phyloP scores from a whole-genome alignment of 352 stramenopile species.

The Aphanomyces astaci region DNA sequence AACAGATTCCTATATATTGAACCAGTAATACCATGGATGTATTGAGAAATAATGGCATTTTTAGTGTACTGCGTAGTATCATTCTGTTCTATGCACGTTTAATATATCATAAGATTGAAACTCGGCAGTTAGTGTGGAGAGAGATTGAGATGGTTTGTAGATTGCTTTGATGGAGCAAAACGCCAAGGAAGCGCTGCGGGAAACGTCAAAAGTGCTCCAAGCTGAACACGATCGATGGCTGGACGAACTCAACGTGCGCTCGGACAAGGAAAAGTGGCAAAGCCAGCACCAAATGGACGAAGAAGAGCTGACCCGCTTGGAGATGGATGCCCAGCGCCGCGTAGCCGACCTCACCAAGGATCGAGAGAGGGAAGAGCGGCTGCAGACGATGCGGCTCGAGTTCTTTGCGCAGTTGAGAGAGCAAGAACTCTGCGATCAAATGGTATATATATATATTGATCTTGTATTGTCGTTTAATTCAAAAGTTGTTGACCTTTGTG shows the following conservation, averaged over 20 bases:
- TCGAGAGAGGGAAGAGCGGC: slow-evolving; percentile 49
- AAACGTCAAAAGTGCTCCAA: slow-evolving; percentile 52
- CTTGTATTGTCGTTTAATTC: no score
- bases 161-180: slow-evolving; percentile 56
- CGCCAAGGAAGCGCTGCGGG: slow-evolving; percentile 52
- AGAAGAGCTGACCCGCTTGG: slow-evolving; percentile 64
- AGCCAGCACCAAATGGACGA: slow-evolving; percentile 59
- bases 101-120: no score
- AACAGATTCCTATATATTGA: no score
- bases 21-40: no score
- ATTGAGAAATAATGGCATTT: no score
- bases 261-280: slow-evolving; percentile 60
- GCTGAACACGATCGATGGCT: slow-evolving; percentile 52
- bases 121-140: no score
- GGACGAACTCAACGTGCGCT: slow-evolving; percentile 42
- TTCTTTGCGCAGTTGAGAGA: slow-evolving; percentile 66
- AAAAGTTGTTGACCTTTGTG: no score
- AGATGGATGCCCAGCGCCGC: slow-evolving; percentile 60
- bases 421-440: slow-evolving; percentile 58
- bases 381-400: slow-evolving; percentile 55
- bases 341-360: slow-evolving; percentile 54
- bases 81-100: no score
- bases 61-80: no score
- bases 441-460: no score
- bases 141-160: slow-evolving; percentile 26